Conservation (phyloP, 176 grass and related monocot species). For the Carex cristatella region DNA sequence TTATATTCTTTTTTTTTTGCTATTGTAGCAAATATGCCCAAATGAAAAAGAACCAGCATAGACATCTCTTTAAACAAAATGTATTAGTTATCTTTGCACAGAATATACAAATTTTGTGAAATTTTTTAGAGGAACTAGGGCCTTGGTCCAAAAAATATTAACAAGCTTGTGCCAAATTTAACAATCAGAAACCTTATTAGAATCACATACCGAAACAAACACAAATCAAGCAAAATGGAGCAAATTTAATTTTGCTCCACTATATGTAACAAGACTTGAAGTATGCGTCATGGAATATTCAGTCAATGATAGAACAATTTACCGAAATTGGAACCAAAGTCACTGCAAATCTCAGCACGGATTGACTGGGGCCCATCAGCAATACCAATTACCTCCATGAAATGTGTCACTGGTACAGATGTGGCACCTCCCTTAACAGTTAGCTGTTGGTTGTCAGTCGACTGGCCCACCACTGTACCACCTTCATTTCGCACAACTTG, state of each 20-base stretch:
- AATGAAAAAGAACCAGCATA: neutral
- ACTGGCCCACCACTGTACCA: slow-evolving; percentile 48
- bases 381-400: slow-evolving; percentile 71
- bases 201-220: neutral
- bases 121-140: neutral
- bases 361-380: slow-evolving; percentile 64
- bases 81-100: neutral
- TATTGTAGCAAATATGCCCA: neutral
- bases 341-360: slow-evolving; percentile 65
- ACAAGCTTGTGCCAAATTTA: neutral
- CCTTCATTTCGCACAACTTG: slow-evolving; percentile 55
- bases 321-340: slow-evolving; percentile 84
- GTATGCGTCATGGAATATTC: neutral
- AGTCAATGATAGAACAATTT: slow-evolving; percentile 10
- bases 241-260: neutral
- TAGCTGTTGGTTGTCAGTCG: slow-evolving; percentile 62
- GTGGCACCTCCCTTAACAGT: slow-evolving; percentile 46
- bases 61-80: neutral
- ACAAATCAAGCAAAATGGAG: neutral
- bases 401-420: slow-evolving; percentile 35
- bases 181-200: neutral
- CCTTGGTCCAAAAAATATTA: neutral
- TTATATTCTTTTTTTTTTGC: neutral
- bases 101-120: neutral
- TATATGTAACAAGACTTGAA: neutral